Evolutionary conservation across 768 basidiomycete genomes (phyloP), one percentile per base, ranked within the genome.

Genomic region (Tubosaeta sp.): DNA sequence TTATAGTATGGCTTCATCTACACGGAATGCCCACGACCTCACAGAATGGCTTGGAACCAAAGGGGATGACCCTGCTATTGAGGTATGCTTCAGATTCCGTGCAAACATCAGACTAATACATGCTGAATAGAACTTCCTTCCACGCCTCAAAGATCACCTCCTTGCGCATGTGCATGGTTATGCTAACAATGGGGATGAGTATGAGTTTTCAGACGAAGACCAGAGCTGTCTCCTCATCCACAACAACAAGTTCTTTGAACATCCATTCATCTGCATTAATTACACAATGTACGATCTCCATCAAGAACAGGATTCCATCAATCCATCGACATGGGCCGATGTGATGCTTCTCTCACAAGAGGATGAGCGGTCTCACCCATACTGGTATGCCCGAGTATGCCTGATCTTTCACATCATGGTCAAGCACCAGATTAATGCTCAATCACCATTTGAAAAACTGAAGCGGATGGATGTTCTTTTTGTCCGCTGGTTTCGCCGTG

Each of bases 141-240:
- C 41, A 8, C 27, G 27, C 27, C 27, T 26, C 11, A 27, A 26
- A 27, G 10, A 14, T 9, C 13, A 11, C 22, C 25, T 53, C 13
- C 14, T 56, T 0, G 51, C 25, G 6, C 13, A 13, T 0, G 0
- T 46, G 2, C 11, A n/a, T 0, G 48, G 38, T 0, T 12, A 48
- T 0, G 12, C 12, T 16, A 53, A 56, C 16, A 48, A 55, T 10
- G 64, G 68, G 0, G 70, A 72, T 17, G 64, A 71, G 8, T 42
- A 50, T 0, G 43, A 54, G 57, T 60, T 63, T 43, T 51, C 64
- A 0, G 42, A 60, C 1, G 43, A 51, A 2, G 63, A 76, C 10
- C 62, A 50, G 5, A 6, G 13, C 25, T 46, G 32, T 3, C 22
- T 77, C 0, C 13, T 55, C 0, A 46, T 68, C 7, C 8, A 38